phyloP scores from a whole-genome alignment of 306 rosid genomes.

The Malus sylvestris region DNA sequence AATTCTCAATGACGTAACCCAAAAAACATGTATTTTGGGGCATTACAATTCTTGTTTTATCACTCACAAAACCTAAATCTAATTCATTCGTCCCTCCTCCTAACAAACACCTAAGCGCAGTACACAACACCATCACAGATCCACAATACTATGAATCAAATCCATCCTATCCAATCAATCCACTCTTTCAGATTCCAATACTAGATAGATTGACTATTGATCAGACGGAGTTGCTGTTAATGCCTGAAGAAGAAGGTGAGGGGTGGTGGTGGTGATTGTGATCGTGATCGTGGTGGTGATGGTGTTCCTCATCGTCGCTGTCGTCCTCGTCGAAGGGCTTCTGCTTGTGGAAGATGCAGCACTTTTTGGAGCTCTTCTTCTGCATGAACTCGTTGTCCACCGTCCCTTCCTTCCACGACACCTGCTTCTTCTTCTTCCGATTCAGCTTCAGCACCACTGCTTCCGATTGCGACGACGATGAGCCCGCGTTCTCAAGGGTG shows the following conservation, averaged over 20 bases:
- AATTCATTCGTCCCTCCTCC: no score
- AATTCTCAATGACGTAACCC: background rate
- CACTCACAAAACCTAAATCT: no score
- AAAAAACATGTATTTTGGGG: no score
- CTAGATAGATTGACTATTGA: background rate
- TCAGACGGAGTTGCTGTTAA: background rate
- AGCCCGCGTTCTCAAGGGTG: conserved; percentile 34
- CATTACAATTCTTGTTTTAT: no score
- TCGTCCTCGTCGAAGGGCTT: conserved; percentile 85
- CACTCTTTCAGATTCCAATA: no score
- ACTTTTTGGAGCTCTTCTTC: conserved; percentile 94
- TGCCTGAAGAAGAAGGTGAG: background rate
- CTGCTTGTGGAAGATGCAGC: conserved; percentile 87
- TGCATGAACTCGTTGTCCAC: conserved; percentile 94
- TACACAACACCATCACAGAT: background rate
- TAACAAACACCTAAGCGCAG: no score
- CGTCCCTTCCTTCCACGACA: conserved; percentile 87
- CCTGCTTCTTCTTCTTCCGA: conserved; percentile 84
- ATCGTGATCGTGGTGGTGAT: conserved; percentile 17
- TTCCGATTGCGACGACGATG: conserved; percentile 35
- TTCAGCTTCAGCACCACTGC: conserved; percentile 61
- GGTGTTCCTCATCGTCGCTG: conserved; percentile 53
- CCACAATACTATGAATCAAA: background rate
- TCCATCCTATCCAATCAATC: no score
- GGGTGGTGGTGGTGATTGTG: conserved; percentile 10